A percentile compares a stretch with the other conserved stretches of the same genome.
Evolutionary conservation across 352 stramenopile species (phyloP).

Genomic region (Pythium phragmiticola): DNA sequence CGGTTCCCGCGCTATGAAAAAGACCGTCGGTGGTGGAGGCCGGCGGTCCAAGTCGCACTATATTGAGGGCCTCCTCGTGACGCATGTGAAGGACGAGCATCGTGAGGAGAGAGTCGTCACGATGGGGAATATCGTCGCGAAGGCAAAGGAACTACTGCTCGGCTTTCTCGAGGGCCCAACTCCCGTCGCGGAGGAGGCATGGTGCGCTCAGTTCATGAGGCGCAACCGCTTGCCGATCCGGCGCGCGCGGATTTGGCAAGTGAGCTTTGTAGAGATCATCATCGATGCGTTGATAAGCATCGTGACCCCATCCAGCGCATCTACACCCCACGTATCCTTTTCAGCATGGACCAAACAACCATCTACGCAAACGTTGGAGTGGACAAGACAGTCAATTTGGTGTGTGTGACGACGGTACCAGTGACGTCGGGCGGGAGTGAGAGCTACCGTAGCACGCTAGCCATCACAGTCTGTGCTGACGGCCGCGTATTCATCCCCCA

Average conservation of each 20-base stretch:
- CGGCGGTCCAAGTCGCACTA: background rate
- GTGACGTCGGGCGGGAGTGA: background rate
- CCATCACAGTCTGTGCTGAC: background rate
- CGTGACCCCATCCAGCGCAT: background rate
- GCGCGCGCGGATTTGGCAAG: background rate
- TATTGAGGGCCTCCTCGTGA: slow-evolving; percentile 3
- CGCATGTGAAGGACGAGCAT: slow-evolving; percentile 10
- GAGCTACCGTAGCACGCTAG: background rate
- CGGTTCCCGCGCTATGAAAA: background rate
- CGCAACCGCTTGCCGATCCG: slow-evolving; percentile 4
- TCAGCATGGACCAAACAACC: slow-evolving; percentile 12
- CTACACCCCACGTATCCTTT: background rate
- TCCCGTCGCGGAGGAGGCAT: background rate
- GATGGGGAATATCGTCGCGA: background rate
- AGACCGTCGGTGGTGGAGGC: slow-evolving; percentile 9
- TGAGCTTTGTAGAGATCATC: background rate
- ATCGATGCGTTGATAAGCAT: background rate
- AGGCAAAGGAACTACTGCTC: slow-evolving; percentile 1
- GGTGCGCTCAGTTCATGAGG: slow-evolving; percentile 2
- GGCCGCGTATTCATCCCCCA: background rate
- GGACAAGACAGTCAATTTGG: slow-evolving; percentile 4
- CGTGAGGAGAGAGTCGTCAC: slow-evolving; percentile 4
- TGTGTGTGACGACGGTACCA: background rate
- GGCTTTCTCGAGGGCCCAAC: slow-evolving; percentile 2
- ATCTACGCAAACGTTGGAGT: background rate